Evolutionary conservation across 345 rosid genomes (phyloP).

Genomic region (Bretschneidera sinensis): DNA sequence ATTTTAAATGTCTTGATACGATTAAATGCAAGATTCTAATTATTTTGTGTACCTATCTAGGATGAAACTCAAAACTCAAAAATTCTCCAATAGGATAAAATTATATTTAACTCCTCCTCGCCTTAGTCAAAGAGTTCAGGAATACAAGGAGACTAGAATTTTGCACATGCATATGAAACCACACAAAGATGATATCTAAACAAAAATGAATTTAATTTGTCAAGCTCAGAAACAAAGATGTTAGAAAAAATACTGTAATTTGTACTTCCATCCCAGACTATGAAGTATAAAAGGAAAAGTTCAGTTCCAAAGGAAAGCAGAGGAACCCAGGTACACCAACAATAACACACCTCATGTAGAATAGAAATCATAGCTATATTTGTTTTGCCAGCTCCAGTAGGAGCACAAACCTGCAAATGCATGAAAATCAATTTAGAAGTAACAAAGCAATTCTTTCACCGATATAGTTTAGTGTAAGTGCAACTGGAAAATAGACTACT

Average conservation of each 20-base stretch:
- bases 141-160: not conserved
- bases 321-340: conserved; percentile 12
- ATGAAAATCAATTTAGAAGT: conserved; percentile 22
- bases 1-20: not conserved
- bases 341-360: conserved; percentile 69
- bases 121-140: not conserved
- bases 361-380: conserved; percentile 95
- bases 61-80: not conserved
- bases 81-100: too few species aligned
- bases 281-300: conserved; percentile 1
- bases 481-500: conserved; percentile 25
- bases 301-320: conserved; percentile 10
- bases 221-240: not conserved
- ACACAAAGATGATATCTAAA: not conserved
- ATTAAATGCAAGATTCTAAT: not conserved
- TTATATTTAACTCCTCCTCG: not conserved
- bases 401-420: conserved; percentile 88
- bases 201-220: not conserved
- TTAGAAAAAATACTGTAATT: not conserved
- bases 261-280: conserved; percentile 11
- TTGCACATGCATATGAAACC: not conserved
- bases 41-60: not conserved
- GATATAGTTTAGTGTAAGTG: conserved; percentile 10
- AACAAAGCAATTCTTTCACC: conserved; percentile 9
- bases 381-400: conserved; percentile 99